Evolutionary conservation across 495 filamentous ascomycete species (phyloP), one percentile per base, ranked within the genome.

Genomic region (Parmelia sp.): DNA sequence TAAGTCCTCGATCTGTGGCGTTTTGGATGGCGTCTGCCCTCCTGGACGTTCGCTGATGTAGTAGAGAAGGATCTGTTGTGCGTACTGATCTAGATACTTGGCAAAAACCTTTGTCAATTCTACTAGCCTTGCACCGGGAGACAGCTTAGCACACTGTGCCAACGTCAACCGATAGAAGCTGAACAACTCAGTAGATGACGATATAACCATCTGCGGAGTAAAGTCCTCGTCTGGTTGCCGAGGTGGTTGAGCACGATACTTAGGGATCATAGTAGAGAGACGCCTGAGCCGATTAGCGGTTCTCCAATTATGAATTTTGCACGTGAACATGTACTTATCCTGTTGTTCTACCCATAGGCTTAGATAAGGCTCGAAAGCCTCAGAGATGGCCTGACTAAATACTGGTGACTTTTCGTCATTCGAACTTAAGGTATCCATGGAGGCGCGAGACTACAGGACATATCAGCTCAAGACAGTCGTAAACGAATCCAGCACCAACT

Each of bases 291-390:
- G 1, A 17, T 53, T 12, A 53, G 49, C 49, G 5, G 25, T 11
- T 31, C 27, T 9, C 4, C 12, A 31, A 29, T 31, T 8, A 31
- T 53, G 15, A 6, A 17, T 29, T 60, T 97, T 88, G 77, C 96
- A 85, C 10, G 81, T 78, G 14, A 90, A 88, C 31, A 98, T 79
- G 65, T 96, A 86, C 79, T 88, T 92, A 71, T 97, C 94, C 74
- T 97, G 94, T 35, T 89, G 90, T 65, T 97, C 94, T 29, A 98
- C 92, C 94, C 94, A 98, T 14, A 97, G 79, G 71, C 91, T 96
- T 47, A 98, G 80, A 73, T 97, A 97, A 14, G 94, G 94, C 72
- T 97, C 94, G 66, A 98, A 98, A 3, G 94, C 94, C 63, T 96
- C 92, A 1, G 94, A 98, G 68, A 98, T 96, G 11, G 90, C 88